These are phyloP conservation scores for Pilaira anomala DNA, from an alignment of 192 early-diverging fungal genomes.

Conservation along the genomic window DNA sequence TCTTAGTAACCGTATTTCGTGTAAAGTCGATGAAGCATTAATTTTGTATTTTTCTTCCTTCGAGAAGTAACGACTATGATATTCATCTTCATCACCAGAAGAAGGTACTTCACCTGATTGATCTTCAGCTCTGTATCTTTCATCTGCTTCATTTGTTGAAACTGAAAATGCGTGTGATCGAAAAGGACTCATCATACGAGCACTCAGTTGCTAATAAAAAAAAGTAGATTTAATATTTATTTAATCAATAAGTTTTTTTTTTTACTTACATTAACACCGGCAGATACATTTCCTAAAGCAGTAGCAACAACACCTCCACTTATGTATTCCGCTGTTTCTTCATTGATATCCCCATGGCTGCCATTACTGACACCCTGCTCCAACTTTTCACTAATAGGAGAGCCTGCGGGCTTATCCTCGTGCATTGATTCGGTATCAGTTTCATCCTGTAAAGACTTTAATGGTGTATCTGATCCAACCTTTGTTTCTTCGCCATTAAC, in stretches of 20 bases:
- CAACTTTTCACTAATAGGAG: not conserved
- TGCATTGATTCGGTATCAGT: not conserved
- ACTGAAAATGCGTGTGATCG: not conserved
- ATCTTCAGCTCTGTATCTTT: not conserved
- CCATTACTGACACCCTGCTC: not conserved
- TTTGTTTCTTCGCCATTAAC: slow-evolving; percentile 27
- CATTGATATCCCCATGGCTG: not conserved
- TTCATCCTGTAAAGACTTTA: not conserved
- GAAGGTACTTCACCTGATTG: not conserved
- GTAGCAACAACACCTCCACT: slow-evolving; percentile 15
- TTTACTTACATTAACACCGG: slow-evolving; percentile 16
- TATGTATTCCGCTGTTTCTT: slow-evolving; percentile 1
- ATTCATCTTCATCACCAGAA: not conserved
- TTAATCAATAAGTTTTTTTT: not conserved
- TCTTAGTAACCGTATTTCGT: slow-evolving; percentile 11
- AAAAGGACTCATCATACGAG: slow-evolving; percentile 11
- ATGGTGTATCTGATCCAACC: slow-evolving; percentile 11
- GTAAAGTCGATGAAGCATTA: not conserved
- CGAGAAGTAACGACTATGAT: not conserved
- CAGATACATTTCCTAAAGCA: slow-evolving; percentile 11
- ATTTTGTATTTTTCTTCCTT: not conserved
- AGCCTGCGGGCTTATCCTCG: not conserved
- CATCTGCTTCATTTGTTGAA: not conserved
- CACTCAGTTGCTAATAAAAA: slow-evolving; percentile 7
- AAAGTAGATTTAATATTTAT: not conserved